phyloP scores from a whole-genome alignment of 2,329 filamentous ascomycete genomes.

The Neonectria ditissima region DNA sequence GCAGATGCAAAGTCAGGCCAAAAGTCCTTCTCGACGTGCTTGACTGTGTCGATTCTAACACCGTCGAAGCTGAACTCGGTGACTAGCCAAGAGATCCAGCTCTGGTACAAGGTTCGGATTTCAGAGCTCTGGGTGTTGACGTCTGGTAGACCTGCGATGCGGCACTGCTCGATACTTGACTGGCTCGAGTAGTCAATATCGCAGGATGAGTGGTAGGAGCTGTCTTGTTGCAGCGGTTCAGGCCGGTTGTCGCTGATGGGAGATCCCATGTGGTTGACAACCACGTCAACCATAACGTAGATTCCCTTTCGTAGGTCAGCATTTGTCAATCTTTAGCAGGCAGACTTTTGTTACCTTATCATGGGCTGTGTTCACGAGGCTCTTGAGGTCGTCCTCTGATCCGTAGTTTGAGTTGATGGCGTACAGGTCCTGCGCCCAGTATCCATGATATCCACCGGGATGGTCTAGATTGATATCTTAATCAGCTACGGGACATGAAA shows the following conservation, averaged over 20 bases:
- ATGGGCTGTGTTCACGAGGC: not conserved
- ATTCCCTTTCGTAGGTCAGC: slow-evolving; percentile 41
- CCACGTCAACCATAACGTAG: slow-evolving; percentile 72
- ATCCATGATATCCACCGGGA: not conserved
- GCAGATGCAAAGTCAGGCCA: not conserved
- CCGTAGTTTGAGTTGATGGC: not conserved
- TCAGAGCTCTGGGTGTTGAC: not conserved
- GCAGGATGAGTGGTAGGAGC: not conserved
- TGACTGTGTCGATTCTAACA: not conserved
- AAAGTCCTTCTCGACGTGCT: not conserved
- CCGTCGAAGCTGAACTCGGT: not conserved
- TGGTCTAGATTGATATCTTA: not conserved
- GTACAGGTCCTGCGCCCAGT: not conserved
- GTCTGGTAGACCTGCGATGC: not conserved
- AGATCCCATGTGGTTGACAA: slow-evolving; percentile 69
- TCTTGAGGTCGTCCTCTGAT: not conserved
- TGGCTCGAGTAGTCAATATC: not conserved
- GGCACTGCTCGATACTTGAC: not conserved
- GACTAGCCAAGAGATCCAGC: not conserved
- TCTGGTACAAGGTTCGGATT: not conserved
- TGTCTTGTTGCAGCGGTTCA: slow-evolving; percentile 59
- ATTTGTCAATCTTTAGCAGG: fast-evolving
- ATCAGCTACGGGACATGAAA: not conserved
- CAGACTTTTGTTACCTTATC: not conserved
- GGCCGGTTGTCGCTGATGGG: slow-evolving; percentile 61